Base-by-base conservation (phyloP, 805 yeast species). In the Candida fluviatilis region DNA sequence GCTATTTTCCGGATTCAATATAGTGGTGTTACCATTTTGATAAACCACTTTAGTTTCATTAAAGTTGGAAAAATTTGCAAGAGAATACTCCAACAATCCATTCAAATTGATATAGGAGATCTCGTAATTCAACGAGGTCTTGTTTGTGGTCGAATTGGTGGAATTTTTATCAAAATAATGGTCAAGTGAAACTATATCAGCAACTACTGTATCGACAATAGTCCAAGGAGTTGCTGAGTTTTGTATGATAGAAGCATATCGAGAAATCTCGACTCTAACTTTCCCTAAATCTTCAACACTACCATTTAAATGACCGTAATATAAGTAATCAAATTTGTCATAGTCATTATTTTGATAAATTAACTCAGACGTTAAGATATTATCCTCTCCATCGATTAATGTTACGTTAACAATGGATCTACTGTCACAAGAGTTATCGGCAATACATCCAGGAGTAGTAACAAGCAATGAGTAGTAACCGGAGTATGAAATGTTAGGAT, bases 401-500 rank as follows among this genome's bases (percentile, higher is more conserved):
- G 95, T 73, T 0, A 82, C 96, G 49, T 86, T 86, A 3, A 86
- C 91, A 18, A 77, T 73, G 8, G 95, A 91, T 54, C 99, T 74
- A 15, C 63, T 41, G 16, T 55, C 48, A 61, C 99, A 93, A 0
- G 93, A 73, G 35, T 64, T 60, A 54, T 85, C 95, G 3, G 49
- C 55, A 1, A 57, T 37, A 63, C 99, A 93, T 0, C 98, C 98
- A 0, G 96, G 96, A 0, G 99, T 93, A 50, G 77, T 82, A 35
- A 90, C 50, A 37, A 77, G 65, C 17, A 93, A 69, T 0, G 86
- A 67, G 57, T 88, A 93, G 42, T 78, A 69, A 7, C 97, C 97
- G 0, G 86, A 69, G 45, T 77, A 73, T 0, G 84, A 67, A 14
- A 88, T 75, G 47, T 82, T 82, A 7, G 96, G 87, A 40, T 71